Base-by-base conservation (phyloP, 2,329 filamentous ascomycete species). In the Verticillium nonalfalfae region DNA sequence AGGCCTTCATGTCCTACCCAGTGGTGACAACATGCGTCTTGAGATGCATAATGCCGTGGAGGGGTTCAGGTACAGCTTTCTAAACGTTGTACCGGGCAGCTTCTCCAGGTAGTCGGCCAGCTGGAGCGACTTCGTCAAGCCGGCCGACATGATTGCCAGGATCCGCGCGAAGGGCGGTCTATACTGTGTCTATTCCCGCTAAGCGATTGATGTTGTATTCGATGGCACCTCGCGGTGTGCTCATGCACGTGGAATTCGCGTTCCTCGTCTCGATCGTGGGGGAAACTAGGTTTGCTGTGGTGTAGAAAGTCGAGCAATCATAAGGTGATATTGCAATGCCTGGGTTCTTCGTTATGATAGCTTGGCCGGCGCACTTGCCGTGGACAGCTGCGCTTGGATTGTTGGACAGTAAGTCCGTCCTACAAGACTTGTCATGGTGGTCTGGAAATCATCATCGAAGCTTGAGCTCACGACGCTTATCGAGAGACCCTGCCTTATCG, bases 1-100 rank as follows among this genome's bases (percentile, higher is more conserved):
- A 9, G 54, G 13, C 54, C 54, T 57, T 21, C 4, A 3, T 18
- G 26, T 34, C 79, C 70, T 81, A 93, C 90, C 92, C 64, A 98
- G 79, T 71, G 96, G 90, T 62, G 95, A 92, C 62, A 99, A 85
- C 93, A 99, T 97, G 78, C 95, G 93, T 68, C 95, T 87, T 75
- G 98, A 98, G 70, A 99, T 93, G 67, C 95, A 95, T 67, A 99
- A 87, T 40, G 93, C 90, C 1, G 95, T 97, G 52, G 94, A 96
- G 35, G 95, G 95, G 80, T 97, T 93, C 78, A 93, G 90, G 81
- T 99, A 99, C 56, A 99, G 84, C 75, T 91, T 90, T 73, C 87
- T 86, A 75, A 98, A 97, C 39, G 92, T 96, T 52, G 90, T 92
- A 66, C 93, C 92, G 58, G 91, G 91, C 70, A 96, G 88, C 73